Conservation (phyloP, 1,284 basidiomycete species). For the Rhodotorula sp. region DNA sequence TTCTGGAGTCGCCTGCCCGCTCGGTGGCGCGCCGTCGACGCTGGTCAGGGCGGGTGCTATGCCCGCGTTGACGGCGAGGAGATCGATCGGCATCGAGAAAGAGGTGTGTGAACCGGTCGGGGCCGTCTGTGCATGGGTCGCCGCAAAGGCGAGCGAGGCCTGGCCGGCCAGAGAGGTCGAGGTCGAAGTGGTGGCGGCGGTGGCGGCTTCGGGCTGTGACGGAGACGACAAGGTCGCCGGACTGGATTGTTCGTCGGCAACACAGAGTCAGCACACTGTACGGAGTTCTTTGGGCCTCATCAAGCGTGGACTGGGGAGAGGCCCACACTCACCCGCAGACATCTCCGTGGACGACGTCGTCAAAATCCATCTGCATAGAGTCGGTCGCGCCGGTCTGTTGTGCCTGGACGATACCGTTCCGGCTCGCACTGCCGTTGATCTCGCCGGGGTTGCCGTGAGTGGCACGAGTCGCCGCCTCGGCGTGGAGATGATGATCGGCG, state of each 20-base stretch:
- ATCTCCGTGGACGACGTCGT: constrained; percentile 31
- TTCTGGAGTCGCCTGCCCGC: constrained; percentile 9
- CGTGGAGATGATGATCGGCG: background rate
- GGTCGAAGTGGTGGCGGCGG: background rate
- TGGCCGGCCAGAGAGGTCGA: background rate
- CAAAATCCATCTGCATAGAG: constrained; percentile 25
- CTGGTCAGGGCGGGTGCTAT: constrained; percentile 32
- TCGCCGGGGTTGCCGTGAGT: too few species aligned
- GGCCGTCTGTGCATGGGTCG: background rate
- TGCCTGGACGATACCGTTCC: too few species aligned
- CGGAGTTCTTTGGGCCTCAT: too few species aligned
- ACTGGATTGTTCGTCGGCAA: background rate
- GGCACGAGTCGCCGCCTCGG: too few species aligned
- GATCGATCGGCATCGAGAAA: constrained; percentile 22
- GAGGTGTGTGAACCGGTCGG: constrained; percentile 5
- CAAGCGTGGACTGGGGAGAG: too few species aligned
- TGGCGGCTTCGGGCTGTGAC: background rate
- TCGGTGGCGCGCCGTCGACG: background rate
- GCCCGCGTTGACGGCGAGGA: constrained; percentile 25
- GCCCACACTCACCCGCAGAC: constrained; percentile 35
- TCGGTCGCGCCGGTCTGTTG: background rate
- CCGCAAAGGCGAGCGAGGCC: too few species aligned
- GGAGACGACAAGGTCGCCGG: background rate
- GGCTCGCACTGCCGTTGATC: too few species aligned
- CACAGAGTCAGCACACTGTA: background rate